A percentile compares a stretch with the other conserved stretches of the same genome.
These are phyloP conservation scores for Solanum bukasovii DNA, from an alignment of 257 asterid genomes.

Conservation along the genomic window DNA sequence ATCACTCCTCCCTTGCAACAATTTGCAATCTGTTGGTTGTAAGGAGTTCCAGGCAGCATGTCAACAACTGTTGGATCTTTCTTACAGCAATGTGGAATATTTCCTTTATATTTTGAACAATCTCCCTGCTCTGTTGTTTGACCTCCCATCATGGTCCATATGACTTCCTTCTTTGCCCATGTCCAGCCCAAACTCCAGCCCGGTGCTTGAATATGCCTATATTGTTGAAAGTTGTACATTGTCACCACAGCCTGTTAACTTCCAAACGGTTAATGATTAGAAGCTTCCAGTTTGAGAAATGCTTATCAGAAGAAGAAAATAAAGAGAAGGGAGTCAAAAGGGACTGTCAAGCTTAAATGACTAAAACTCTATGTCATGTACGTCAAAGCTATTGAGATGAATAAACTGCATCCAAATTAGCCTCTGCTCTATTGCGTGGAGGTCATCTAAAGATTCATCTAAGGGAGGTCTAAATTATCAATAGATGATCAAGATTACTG, in stretches of 20 bases:
- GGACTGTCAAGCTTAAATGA: neutral
- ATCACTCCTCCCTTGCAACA: conserved; percentile 86
- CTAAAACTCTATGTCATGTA: neutral
- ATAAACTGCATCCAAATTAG: neutral
- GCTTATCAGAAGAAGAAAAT: neutral
- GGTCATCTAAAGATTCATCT: neutral
- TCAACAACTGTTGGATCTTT: conserved; percentile 71
- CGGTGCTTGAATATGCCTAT: conserved; percentile 83
- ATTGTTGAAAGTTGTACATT: conserved; percentile 83
- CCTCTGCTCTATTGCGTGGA: neutral
- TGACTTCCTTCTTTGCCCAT: conserved; percentile 92
- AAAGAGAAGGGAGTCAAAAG: neutral
- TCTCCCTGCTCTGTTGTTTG: conserved; percentile 92
- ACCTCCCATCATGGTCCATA: conserved; percentile 78
- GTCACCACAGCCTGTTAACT: conserved; percentile 58
- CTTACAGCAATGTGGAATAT: conserved; percentile 71
- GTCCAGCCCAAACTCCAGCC: conserved; percentile 96
- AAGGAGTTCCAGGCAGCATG: conserved; percentile 71
- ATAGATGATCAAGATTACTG: neutral
- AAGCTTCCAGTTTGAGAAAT: neutral
- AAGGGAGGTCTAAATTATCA: neutral
- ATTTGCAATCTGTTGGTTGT: conserved; percentile 77
- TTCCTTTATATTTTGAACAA: conserved; percentile 65
- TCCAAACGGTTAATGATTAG: neutral
- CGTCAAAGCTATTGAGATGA: neutral